These are phyloP conservation scores for Fusarium zealandicum DNA, from an alignment of 2,329 filamentous ascomycete species.

Conservation along the genomic window DNA sequence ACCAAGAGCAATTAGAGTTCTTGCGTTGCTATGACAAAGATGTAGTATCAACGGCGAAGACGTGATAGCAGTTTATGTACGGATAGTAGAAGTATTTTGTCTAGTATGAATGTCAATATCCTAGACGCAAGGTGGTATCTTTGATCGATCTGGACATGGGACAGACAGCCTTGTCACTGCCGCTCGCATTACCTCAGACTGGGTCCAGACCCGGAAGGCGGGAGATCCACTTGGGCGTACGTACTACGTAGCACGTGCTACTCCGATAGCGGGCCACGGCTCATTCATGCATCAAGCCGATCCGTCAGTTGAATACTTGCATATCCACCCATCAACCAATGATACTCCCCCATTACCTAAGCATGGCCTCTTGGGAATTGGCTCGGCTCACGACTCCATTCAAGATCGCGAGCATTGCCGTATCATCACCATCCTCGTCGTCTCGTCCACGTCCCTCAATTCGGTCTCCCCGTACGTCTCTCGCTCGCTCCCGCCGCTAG, in stretches of 20 bases:
- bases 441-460: conserved; percentile 29
- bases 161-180: conserved; percentile 13
- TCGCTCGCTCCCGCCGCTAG: background rate
- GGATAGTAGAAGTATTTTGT: background rate
- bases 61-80: background rate
- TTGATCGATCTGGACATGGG: conserved; percentile 2
- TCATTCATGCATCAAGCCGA: background rate
- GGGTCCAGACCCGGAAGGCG: conserved; percentile 8
- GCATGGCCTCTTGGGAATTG: conserved; percentile 28
- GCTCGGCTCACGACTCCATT: conserved; percentile 34
- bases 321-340: conserved; percentile 16
- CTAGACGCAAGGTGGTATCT: conserved; percentile 35
- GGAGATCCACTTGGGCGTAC: conserved; percentile 23
- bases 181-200: conserved; percentile 13
- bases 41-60: too few relatives aligned
- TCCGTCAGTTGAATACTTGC: background rate
- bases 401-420: conserved; percentile 24
- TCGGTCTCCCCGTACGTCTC: conserved; percentile 35
- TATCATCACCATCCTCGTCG: conserved; percentile 22
- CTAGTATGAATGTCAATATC: background rate
- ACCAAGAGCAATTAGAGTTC: background rate
- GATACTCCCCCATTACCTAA: conserved; percentile 34
- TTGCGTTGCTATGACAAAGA: background rate
- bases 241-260: background rate
- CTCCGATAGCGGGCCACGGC: background rate